These are phyloP conservation scores for Klebsormidium nitens DNA, from an alignment of 139 green algal genomes.

Conservation along the genomic window DNA sequence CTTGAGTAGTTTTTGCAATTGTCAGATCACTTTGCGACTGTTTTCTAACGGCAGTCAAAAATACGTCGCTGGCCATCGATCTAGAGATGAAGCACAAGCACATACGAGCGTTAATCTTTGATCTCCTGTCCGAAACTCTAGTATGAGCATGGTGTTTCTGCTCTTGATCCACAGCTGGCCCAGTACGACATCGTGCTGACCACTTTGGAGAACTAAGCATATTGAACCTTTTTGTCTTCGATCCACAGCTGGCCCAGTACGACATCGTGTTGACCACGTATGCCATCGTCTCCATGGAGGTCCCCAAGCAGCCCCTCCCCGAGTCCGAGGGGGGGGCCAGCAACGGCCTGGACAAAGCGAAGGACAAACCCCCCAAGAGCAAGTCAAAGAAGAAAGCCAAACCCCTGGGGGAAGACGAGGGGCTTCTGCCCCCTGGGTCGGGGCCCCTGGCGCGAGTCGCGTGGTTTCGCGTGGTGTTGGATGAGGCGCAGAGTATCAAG, in stretches of 20 bases:
- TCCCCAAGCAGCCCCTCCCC: neutral
- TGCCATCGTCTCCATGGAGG: slow-evolving; percentile 63
- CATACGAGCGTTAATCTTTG: too few relatives aligned
- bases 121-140: too few relatives aligned
- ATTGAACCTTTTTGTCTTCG: too few relatives aligned
- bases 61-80: too few relatives aligned
- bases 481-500: slow-evolving; percentile 91
- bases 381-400: neutral
- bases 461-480: slow-evolving; percentile 69
- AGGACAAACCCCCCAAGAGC: neutral
- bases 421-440: neutral
- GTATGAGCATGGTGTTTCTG: too few relatives aligned
- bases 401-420: neutral
- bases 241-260: slow-evolving; percentile 53
- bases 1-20: too few relatives aligned
- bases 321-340: neutral
- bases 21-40: too few relatives aligned
- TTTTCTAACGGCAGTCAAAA: too few relatives aligned
- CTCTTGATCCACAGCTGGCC: too few relatives aligned
- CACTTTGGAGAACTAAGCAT: too few relatives aligned
- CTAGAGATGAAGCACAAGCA: too few relatives aligned
- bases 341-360: too few relatives aligned
- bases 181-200: slow-evolving; percentile 75
- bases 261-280: slow-evolving; percentile 88
- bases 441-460: slow-evolving; percentile 16